Evolutionary conservation across 371 early-diverging fungal species (phyloP), one percentile per base, ranked within the genome.

Genomic region (Syncephalastrum sp.): DNA sequence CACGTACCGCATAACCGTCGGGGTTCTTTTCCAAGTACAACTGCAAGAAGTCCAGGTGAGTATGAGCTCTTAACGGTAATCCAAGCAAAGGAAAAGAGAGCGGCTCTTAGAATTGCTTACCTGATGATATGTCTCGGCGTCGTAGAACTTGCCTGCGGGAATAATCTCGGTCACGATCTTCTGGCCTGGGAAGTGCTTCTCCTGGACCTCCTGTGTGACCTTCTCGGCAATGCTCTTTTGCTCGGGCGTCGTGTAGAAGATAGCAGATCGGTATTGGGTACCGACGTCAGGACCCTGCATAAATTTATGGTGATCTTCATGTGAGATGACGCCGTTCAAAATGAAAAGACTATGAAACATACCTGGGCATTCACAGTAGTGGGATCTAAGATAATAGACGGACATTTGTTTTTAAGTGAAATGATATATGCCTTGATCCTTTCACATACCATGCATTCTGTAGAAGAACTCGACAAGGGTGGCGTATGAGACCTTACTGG

Each of bases 41-140:
- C 68, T 72, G 43, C 44, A 38, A 38, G 6, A 16, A n/a, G 29
- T 44, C 49, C 7, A 10, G 8, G 12, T 33, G 10, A 2, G 12
- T 33, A 10, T 33, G 38, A 33, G 38, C 29, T 13, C 16, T 29
- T 7, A 3, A 29, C 7, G 7, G 7, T 29, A 29, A 29, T 1
- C 23, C 44, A 7, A 29, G 7, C 21, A 7, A 29, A 29, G 29
- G 29, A 29, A 46, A 12, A 19, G 1, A 25, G 4, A 15, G 29
- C 21, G 21, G 21, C 21, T 21, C 21, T 21, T 21, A 13, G 42
- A 14, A 29, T 50, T 41, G 3, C 53, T 60, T 58, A 70, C 72
- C 70, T 92, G 92, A 62, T 97, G 98, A 69, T 94, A 93, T 0
- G 77, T 85, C 68, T 98, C 97, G 15, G 94, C 98, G 53, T 88